phyloP scores from a whole-genome alignment of 257 asterid species.

The Ehretia macrophylla region DNA sequence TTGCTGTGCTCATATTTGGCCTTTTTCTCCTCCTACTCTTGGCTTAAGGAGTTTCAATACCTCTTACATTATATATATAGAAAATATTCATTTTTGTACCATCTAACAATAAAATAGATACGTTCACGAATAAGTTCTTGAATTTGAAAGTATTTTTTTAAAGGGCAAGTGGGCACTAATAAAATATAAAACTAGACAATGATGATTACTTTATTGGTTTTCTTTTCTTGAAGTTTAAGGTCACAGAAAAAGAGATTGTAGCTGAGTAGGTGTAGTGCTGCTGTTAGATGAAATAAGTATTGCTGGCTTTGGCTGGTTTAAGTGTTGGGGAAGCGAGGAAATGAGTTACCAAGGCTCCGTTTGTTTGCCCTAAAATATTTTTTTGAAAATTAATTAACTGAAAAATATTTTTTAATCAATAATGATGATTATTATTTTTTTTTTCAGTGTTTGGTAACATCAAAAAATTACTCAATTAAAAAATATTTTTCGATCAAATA shows the following conservation, averaged over 20 bases:
- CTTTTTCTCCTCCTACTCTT: background rate
- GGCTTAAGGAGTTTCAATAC: background rate
- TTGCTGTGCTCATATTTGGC: conserved; percentile 50
- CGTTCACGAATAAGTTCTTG: background rate
- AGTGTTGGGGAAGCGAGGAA: conserved; percentile 44
- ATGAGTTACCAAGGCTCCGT: conserved; percentile 1
- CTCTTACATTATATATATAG: background rate
- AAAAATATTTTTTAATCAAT: no score
- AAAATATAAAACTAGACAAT: conserved; percentile 28
- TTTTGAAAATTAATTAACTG: no score
- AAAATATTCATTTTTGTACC: conserved; percentile 10
- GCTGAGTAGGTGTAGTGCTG: conserved; percentile 53
- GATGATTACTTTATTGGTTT: conserved; percentile 35
- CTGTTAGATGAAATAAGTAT: conserved; percentile 46
- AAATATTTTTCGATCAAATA: no score
- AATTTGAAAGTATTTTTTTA: background rate
- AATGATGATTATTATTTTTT: no score
- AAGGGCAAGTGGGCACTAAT: conserved; percentile 25
- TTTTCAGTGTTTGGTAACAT: no score
- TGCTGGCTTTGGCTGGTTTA: conserved; percentile 21
- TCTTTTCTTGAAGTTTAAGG: conserved; percentile 57
- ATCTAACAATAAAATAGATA: background rate
- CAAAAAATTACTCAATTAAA: no score
- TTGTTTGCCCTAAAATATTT: no score
- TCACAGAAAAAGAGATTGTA: conserved; percentile 12